Conservation (phyloP, 2,329 filamentous ascomycete genomes). For the Dactylellina haptotyla region DNA sequence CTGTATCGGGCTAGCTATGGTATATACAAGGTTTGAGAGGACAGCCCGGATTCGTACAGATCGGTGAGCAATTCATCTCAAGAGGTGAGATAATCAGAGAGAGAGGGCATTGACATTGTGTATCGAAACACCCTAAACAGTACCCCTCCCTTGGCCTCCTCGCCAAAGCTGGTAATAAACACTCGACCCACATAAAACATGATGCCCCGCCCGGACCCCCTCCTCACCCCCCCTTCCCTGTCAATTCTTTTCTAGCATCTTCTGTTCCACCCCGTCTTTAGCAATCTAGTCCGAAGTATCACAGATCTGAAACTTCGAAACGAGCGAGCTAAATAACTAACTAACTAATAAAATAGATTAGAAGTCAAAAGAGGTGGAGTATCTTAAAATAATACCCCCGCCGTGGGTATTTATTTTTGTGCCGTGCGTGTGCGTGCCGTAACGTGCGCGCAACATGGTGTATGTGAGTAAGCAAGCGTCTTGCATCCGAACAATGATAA, state of each 20-base stretch:
- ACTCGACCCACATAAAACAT: slow-evolving; percentile 1
- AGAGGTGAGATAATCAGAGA: slow-evolving; percentile 9
- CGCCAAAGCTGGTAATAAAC: background rate
- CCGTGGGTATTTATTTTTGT: background rate
- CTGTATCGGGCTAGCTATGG: too few relatives aligned
- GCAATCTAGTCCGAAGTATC: background rate
- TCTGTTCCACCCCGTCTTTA: background rate
- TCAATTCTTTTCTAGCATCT: background rate
- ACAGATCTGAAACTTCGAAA: slow-evolving; percentile 14
- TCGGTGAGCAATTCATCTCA: background rate
- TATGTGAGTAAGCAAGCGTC: too few relatives aligned
- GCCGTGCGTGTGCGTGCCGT: background rate
- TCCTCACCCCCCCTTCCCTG: background rate
- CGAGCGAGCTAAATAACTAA: too few relatives aligned
- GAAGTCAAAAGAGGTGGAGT: too few relatives aligned
- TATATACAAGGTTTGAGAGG: too few relatives aligned
- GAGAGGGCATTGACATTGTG: background rate
- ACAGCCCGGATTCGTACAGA: too few relatives aligned
- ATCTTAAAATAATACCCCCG: slow-evolving; percentile 15
- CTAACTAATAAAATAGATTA: too few relatives aligned
- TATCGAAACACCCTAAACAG: slow-evolving; percentile 15
- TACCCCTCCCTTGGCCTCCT: too few relatives aligned
- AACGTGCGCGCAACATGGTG: too few relatives aligned
- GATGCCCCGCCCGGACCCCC: background rate
- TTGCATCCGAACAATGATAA: background rate